These are phyloP conservation scores for Candida tallmaniae DNA, from an alignment of 805 yeast genomes.

Conservation along the genomic window DNA sequence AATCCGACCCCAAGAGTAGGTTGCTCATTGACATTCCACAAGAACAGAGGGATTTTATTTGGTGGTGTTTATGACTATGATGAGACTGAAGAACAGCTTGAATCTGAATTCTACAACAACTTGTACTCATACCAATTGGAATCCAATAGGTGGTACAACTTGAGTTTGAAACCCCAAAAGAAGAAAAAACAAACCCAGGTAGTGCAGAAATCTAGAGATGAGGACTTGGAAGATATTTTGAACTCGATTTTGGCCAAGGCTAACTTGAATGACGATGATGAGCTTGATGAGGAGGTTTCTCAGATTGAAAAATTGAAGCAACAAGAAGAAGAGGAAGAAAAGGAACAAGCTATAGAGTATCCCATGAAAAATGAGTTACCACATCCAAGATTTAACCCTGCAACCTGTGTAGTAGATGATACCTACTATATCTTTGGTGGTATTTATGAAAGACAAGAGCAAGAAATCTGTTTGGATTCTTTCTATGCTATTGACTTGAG, in stretches of 20 bases:
- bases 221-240: constrained; percentile 77
- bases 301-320: constrained; percentile 32
- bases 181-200: constrained; percentile 39
- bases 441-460: constrained; percentile 83
- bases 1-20: constrained; percentile 96
- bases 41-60: constrained; percentile 86
- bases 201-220: constrained; percentile 58
- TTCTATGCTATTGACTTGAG: constrained; percentile 83
- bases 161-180: constrained; percentile 59
- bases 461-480: constrained; percentile 78
- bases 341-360: constrained; percentile 44
- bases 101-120: constrained; percentile 78
- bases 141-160: constrained; percentile 81
- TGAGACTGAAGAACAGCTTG: constrained; percentile 90
- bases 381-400: constrained; percentile 83
- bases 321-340: constrained; percentile 35
- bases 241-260: constrained; percentile 71
- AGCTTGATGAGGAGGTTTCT: constrained; percentile 39
- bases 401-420: constrained; percentile 83
- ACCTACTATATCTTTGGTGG: constrained; percentile 84
- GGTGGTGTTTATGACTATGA: constrained; percentile 96
- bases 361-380: constrained; percentile 64
- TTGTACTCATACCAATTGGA: constrained; percentile 80
- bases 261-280: constrained; percentile 59
- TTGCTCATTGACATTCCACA: constrained; percentile 81